Conservation (phyloP, 202 grass and related monocot species). For the Schoenoplectus tabernaemontani region DNA sequence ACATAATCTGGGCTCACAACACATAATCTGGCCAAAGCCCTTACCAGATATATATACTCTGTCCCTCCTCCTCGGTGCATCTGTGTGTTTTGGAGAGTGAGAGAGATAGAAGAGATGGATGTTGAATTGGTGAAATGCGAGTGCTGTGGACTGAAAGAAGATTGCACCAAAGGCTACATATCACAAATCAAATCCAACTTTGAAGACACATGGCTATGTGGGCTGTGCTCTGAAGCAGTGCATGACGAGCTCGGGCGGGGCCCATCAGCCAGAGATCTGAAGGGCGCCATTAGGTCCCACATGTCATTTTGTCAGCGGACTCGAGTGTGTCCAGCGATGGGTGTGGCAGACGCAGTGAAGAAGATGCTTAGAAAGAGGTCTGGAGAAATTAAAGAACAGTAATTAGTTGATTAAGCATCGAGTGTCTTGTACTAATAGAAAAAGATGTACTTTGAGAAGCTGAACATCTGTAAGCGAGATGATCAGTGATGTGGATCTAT, state of each 20-base stretch:
- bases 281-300: conserved; percentile 53
- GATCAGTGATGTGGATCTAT: background rate
- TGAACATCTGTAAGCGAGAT: background rate
- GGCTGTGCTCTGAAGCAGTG: conserved; percentile 59
- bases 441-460: too few relatives aligned
- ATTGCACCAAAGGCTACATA: conserved; percentile 75
- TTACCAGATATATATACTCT: background rate
- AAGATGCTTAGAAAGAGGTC: conserved; percentile 60
- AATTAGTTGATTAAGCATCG: conserved; percentile 11
- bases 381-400: conserved; percentile 3
- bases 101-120: conserved; percentile 33
- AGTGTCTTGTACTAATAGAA: background rate
- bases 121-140: conserved; percentile 43
- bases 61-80: background rate
- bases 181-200: conserved; percentile 49
- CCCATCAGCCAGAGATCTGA: conserved; percentile 7
- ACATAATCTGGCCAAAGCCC: background rate
- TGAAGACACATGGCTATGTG: conserved; percentile 66
- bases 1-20: too few relatives aligned
- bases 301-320: conserved; percentile 51
- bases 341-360: conserved; percentile 61
- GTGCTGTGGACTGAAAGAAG: conserved; percentile 56
- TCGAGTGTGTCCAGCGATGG: conserved; percentile 39
- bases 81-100: background rate
- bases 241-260: conserved; percentile 30